Evolutionary conservation across 1,284 basidiomycete genomes (phyloP).

Genomic region (Meripilus lineatus): DNA sequence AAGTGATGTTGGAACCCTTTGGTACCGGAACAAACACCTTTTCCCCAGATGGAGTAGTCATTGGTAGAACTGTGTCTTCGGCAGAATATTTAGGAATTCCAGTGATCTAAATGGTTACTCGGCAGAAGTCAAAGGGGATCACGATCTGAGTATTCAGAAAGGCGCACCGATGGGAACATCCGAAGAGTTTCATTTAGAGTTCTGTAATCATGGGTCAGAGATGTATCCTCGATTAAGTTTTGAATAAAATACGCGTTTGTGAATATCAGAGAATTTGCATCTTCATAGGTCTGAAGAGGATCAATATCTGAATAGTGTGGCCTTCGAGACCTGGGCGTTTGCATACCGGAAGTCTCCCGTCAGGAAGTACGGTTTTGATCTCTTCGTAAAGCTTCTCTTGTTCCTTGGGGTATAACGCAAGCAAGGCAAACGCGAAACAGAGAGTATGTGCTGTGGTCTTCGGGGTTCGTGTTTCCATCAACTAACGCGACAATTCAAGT

Average conservation of each 20-base stretch:
- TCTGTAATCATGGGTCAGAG: slow-evolving; percentile 25
- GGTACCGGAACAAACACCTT: slow-evolving; percentile 38
- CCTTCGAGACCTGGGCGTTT: neutral
- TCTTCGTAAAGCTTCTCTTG: slow-evolving; percentile 54
- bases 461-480: slow-evolving; percentile 7
- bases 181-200: slow-evolving; percentile 55
- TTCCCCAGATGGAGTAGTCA: slow-evolving; percentile 31
- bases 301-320: neutral
- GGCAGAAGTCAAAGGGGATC: neutral
- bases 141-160: too few species aligned
- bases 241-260: slow-evolving; percentile 36
- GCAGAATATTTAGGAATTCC: slow-evolving; percentile 45
- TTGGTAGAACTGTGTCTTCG: slow-evolving; percentile 39
- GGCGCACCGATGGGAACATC: slow-evolving; percentile 46
- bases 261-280: slow-evolving; percentile 42
- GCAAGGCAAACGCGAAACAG: slow-evolving; percentile 45
- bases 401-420: slow-evolving; percentile 47
- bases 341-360: slow-evolving; percentile 37
- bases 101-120: slow-evolving; percentile 27
- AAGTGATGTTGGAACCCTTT: slow-evolving; percentile 32
- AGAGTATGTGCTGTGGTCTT: slow-evolving; percentile 49
- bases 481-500: neutral
- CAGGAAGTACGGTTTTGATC: slow-evolving; percentile 37
- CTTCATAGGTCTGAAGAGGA: slow-evolving; percentile 42
- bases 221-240: neutral